Evolutionary conservation across 768 basidiomycete species (phyloP).

Genomic region (Tylopilus felleus): DNA sequence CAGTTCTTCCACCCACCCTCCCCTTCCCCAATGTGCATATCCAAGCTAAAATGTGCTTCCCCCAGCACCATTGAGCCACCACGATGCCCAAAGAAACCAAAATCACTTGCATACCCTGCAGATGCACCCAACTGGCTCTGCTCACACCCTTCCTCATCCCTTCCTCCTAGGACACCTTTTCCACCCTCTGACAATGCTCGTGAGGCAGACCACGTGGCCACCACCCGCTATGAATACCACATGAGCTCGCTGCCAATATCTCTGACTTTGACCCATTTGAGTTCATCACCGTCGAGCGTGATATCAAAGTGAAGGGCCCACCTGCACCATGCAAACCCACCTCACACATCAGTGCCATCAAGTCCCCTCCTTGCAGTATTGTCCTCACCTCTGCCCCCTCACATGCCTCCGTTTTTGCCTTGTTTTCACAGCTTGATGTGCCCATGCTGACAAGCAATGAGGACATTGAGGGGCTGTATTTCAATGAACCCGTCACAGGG

Average conservation of each 20-base stretch:
- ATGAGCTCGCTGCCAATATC: conserved; percentile 19
- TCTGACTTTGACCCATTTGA: conserved; percentile 54
- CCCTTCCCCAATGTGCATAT: conserved; percentile 27
- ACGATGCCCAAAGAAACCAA: conserved; percentile 32
- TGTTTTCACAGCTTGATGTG: conserved; percentile 36
- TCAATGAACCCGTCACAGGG: conserved; percentile 30
- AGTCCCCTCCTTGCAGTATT: conserved; percentile 20
- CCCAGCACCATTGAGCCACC: conserved; percentile 25
- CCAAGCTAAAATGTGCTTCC: conserved; percentile 17
- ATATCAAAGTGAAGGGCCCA: conserved; percentile 42
- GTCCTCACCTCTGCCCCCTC: conserved; percentile 16
- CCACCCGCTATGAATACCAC: conserved; percentile 18
- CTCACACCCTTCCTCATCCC: conserved; percentile 28
- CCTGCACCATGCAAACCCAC: conserved; percentile 10
- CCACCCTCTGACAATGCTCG: conserved; percentile 13
- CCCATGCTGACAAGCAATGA: conserved; percentile 31
- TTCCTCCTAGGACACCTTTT: conserved; percentile 35
- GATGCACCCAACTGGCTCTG: conserved; percentile 31
- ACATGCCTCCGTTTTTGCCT: conserved; percentile 14
- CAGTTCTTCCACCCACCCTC: conserved; percentile 35
- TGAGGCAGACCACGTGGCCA: background rate
- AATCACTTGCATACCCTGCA: conserved; percentile 28
- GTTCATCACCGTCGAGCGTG: conserved; percentile 52
- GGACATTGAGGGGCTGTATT: conserved; percentile 35
- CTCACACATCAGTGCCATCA: conserved; percentile 10